These are phyloP conservation scores for Tetradesmus obliquus DNA, from an alignment of 139 green algal species.

Conservation along the genomic window DNA sequence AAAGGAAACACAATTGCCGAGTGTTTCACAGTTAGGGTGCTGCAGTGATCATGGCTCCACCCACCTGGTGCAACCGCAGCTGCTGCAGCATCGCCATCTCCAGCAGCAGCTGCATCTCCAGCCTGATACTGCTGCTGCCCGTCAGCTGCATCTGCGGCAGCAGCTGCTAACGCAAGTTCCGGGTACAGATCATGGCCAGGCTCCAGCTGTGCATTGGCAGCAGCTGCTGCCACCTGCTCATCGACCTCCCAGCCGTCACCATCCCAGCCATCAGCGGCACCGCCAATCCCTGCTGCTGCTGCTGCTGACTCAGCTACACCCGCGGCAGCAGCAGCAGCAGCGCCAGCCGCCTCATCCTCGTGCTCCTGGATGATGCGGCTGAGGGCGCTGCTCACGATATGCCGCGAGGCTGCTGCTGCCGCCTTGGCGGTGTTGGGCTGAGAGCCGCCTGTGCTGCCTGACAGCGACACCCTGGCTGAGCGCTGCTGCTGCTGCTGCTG, in stretches of 20 bases:
- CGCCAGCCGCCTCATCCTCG: slow-evolving; percentile 1
- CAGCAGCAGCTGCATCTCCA: neutral
- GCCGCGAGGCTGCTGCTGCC: slow-evolving; percentile 13
- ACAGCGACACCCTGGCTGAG: neutral
- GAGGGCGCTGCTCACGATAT: slow-evolving; percentile 21
- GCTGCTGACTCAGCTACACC: neutral
- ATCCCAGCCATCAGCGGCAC: neutral
- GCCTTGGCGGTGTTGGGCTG: slow-evolving; percentile 38
- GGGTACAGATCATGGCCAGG: neutral
- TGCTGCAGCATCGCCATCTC: neutral
- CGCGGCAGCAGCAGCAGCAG: neutral
- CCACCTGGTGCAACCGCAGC: neutral
- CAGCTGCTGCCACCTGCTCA: neutral
- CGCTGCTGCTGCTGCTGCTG: neutral
- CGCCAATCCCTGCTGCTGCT: neutral
- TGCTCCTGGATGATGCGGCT: slow-evolving; percentile 4
- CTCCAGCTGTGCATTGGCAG: neutral
- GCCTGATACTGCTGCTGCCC: neutral
- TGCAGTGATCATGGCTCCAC: neutral
- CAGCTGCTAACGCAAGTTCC: neutral
- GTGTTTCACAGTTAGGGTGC: too few relatives aligned
- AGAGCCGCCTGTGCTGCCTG: slow-evolving; percentile 15
- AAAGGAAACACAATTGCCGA: too few relatives aligned
- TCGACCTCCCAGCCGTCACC: neutral
- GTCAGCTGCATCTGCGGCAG: neutral